Base-by-base conservation (phyloP, 2,329 filamentous ascomycete genomes). In the Fusarium staphyleae region DNA sequence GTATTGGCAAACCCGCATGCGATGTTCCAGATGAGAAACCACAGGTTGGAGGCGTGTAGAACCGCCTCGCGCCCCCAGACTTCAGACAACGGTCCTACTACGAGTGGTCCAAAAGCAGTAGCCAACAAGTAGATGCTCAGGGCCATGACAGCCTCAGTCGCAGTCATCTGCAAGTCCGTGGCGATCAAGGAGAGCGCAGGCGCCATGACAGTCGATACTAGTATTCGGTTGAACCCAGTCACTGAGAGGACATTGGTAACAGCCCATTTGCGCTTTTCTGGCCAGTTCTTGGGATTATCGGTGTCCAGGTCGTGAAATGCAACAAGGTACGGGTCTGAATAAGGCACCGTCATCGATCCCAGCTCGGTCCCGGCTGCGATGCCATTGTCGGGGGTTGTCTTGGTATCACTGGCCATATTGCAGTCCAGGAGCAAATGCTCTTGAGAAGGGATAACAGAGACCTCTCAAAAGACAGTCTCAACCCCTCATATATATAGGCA, bases 171-270 rank as follows among this genome's bases (percentile, higher is more conserved):
- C 11, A 87, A 71, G 32, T 86, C 81, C 1, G 66, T 64, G 5
- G 78, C 75, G 36, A 87, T 81, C 1, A 74, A 63, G 1, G 73
- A 59, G 19, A 87, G 60, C 0, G 78, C 78, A 0, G 79, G 79
- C 0, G 80, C 79, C 70, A 82, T 78, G 64, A 83, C 81, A 0
- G 79, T 80, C 3, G 78, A 80, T 0, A 80, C 77, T 57, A 82
- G 74, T 52, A 81, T 80, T 9, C 77, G 77, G 36, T 79, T 80
- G 59, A 83, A 81, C 7, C 78, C 79, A 0, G 77, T 78, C 3
- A 75, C 75, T 0, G 79, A 81, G 1, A 81, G 71, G 3, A 80
- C 74, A 40, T 77, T 66, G 3, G 79, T 82, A 1, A 78, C 76
- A 0, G 72, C 71, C 80, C 80, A 82, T 65, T 82, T 82, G 2